phyloP scores from a whole-genome alignment of 768 basidiomycete genomes.

The Ramaria rubella region DNA sequence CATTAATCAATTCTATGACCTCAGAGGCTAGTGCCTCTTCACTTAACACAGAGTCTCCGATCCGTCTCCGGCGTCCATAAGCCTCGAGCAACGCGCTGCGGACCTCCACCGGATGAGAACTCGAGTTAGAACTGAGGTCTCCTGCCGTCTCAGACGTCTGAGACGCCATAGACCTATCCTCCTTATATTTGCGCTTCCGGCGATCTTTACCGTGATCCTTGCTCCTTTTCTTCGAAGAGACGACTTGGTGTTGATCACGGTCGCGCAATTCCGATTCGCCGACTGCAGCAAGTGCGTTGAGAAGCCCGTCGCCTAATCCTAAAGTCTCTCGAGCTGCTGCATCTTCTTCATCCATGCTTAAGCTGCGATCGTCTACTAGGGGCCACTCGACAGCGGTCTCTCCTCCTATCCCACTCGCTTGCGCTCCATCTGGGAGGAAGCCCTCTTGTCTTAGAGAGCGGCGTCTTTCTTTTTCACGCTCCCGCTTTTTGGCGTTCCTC shows the following conservation, averaged over 20 bases:
- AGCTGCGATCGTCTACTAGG: conserved; percentile 6
- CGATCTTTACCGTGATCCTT: not conserved
- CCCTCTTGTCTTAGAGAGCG: not conserved
- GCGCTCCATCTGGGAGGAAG: not conserved
- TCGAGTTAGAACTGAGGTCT: conserved; percentile 1
- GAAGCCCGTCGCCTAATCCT: conserved; percentile 7
- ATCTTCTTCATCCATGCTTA: conserved; percentile 6
- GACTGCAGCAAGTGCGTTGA: conserved; percentile 5
- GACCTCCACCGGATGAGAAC: conserved; percentile 1
- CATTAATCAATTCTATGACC: conserved; percentile 10
- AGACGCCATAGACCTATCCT: not conserved
- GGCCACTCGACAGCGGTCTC: conserved; percentile 6
- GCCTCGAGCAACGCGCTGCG: conserved; percentile 5
- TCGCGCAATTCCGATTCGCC: conserved; percentile 2
- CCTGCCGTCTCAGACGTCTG: not conserved
- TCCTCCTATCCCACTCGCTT: not conserved
- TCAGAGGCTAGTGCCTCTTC: conserved; percentile 2
- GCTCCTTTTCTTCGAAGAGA: not conserved
- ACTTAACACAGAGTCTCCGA: not conserved
- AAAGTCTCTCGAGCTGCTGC: not conserved
- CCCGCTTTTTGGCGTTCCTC: conserved; percentile 2
- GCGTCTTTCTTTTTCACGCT: conserved; percentile 1
- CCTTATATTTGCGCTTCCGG: not conserved
- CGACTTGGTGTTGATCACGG: not conserved
- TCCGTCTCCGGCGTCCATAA: not conserved